Conservation (phyloP, 1,284 basidiomycete species). For the Ustilago tritici region DNA sequence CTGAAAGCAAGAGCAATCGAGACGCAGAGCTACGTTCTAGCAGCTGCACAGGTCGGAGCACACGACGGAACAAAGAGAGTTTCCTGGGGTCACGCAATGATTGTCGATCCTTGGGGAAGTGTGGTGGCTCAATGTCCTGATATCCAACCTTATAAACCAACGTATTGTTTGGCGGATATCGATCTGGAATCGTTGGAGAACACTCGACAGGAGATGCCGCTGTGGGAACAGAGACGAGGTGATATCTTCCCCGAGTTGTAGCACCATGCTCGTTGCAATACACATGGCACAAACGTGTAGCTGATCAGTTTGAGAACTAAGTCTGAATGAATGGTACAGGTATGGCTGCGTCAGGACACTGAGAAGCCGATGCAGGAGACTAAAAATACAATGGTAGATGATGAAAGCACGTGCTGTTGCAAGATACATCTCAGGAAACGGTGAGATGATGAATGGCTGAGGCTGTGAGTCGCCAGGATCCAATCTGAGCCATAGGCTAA, state of each 20-base stretch:
- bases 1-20: constrained; percentile 71
- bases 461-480: constrained; percentile 16
- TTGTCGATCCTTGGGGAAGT: constrained; percentile 67
- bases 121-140: constrained; percentile 66
- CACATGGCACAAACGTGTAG: not conserved
- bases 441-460: not conserved
- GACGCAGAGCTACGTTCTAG: constrained; percentile 70
- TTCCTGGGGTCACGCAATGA: constrained; percentile 69
- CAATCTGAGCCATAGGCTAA: not conserved
- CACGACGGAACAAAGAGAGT: constrained; percentile 61
- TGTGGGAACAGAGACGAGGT: constrained; percentile 63
- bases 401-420: not conserved
- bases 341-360: not conserved
- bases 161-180: constrained; percentile 64
- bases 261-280: not conserved
- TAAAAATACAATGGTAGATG: constrained; percentile 27
- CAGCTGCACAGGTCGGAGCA: constrained; percentile 69
- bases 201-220: constrained; percentile 64
- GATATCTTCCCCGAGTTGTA: constrained; percentile 61
- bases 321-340: not conserved
- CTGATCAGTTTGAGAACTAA: not conserved
- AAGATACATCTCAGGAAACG: not conserved
- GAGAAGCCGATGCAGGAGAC: constrained; percentile 5
- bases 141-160: constrained; percentile 63
- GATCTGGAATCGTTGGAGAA: constrained; percentile 57